phyloP scores from a whole-genome alignment of 345 rosid species.

The Salix brachista region DNA sequence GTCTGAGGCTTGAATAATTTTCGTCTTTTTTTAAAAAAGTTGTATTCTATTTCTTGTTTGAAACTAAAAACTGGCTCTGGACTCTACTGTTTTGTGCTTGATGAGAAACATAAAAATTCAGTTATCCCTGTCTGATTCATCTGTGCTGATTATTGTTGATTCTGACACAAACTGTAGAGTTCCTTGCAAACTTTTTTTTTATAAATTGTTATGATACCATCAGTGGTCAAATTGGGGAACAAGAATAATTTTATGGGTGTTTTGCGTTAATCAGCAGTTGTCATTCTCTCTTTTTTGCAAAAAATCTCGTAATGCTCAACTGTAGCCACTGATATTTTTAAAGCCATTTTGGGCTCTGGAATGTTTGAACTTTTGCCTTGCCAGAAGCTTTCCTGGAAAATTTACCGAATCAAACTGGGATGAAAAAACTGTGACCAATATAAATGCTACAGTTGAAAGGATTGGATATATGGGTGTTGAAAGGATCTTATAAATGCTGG shows the following conservation, averaged over 20 bases:
- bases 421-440: too few species aligned
- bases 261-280: neutral
- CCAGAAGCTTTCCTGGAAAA: neutral
- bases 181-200: neutral
- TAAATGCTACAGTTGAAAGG: too few species aligned
- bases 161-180: slow-evolving; percentile 37
- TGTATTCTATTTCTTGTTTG: too few species aligned
- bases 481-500: too few species aligned
- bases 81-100: slow-evolving; percentile 28
- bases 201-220: neutral
- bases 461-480: too few species aligned
- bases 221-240: neutral
- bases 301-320: too few species aligned
- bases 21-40: neutral
- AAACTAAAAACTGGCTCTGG: too few species aligned
- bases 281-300: neutral
- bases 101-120: slow-evolving; percentile 33
- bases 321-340: too few species aligned
- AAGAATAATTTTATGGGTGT: neutral
- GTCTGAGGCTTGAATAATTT: slow-evolving; percentile 41
- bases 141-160: slow-evolving; percentile 28
- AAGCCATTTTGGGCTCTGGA: too few species aligned
- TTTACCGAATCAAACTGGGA: too few species aligned
- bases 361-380: too few species aligned
- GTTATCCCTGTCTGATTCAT: slow-evolving; percentile 65